Conservation (phyloP, 2,329 filamentous ascomycete genomes). For the Stachybotrys chlorohalonatus region DNA sequence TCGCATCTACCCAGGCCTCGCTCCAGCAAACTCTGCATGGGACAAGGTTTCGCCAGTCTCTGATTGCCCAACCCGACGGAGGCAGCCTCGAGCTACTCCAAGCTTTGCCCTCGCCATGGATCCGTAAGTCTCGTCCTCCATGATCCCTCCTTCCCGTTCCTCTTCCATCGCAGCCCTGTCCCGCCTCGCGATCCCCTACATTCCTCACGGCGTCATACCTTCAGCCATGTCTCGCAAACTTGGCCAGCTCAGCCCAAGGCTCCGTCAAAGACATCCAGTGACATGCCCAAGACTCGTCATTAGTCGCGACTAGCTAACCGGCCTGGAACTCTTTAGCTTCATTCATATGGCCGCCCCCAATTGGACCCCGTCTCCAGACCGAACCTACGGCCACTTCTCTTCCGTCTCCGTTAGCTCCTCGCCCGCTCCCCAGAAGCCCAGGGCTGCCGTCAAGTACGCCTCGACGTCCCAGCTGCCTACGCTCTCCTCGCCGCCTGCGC, state of each 20-base stretch:
- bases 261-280: not conserved
- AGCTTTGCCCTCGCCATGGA: not conserved
- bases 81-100: not conserved
- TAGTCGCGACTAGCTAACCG: not conserved
- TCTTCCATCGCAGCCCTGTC: not conserved
- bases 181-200: no score
- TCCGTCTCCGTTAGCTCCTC: not conserved
- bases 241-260: not conserved
- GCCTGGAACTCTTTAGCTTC: not conserved
- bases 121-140: not conserved
- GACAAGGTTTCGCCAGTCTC: not conserved
- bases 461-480: conserved; percentile 25
- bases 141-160: not conserved
- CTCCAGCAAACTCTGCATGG: not conserved
- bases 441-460: conserved; percentile 28
- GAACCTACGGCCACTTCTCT: not conserved
- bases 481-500: conserved; percentile 25
- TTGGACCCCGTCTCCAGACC: not conserved
- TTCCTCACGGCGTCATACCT: not conserved
- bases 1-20: not conserved
- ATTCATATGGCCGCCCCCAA: not conserved
- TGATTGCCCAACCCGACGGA: not conserved
- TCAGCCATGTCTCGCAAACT: not conserved
- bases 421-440: conserved; percentile 13
- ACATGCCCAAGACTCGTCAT: not conserved